Evolutionary conservation across 139 green algal genomes (phyloP), one percentile per base, ranked within the genome.

Genomic region (Diplosphaera chodatii): DNA sequence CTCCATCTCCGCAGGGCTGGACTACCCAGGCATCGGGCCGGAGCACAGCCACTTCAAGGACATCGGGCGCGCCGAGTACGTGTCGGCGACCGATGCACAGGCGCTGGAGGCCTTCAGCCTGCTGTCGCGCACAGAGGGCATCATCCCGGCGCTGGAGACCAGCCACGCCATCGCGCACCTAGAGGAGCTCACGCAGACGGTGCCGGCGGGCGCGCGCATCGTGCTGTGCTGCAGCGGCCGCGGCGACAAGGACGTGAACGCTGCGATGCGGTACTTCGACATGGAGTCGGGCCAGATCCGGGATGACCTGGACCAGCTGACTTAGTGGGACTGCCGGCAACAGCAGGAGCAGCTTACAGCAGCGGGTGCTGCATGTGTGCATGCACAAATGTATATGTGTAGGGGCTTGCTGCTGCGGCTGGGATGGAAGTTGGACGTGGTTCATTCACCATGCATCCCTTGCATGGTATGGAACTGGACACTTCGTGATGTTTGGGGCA

Each of bases 1-100:
- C 89, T 96, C 88, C 69, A 98, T 99, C 77, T 93, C 82, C 62
- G 95, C 95, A 23, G 95, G 94, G n/a, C 82, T 99, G 74, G 93
- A 98, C 86, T 98, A 99, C 84, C 93, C 92, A 4, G 95, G 95
- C 77, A 92, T 98, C 64, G 94, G 94, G 34, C 95, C 94, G 4
- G 93, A 99, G 89, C 95, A 99, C 86, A 88, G 88, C 66, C 98
- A 97, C 87, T 83, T 99, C n/a, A 96, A 93, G 79, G 95, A 99
- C 64, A 76, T 92, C 27, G 84, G 85, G 3, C 88, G 95, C 40
- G 92, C 90, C 0, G 95, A 99, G 86, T 99, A 99, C 86, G 82
- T 88, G 70, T 84, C 93, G 1, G 93, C 96, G 20, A 98, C 94
- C 15, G 94, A 99, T 75, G 67, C 83, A 25, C 86, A 97, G 76